Evolutionary conservation across 2,329 filamentous ascomycete genomes (phyloP), one percentile per base, ranked within the genome.

Genomic region (Fusarium sp.): DNA sequence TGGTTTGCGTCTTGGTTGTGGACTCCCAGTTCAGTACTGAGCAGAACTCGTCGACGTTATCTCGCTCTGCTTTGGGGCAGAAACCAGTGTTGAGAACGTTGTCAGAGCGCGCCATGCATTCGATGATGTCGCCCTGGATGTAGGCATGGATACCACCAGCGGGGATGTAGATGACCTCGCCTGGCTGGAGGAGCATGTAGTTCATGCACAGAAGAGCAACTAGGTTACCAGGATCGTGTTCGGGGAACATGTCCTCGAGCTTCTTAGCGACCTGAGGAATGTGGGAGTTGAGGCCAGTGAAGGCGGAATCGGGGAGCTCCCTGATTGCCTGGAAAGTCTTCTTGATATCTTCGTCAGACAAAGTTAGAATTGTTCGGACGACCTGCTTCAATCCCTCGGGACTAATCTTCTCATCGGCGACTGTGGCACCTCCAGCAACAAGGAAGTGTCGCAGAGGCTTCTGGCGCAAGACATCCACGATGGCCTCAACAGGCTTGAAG

Each of bases 81-180:
- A 94, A 93, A 0, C 91, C 91, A 1, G 87, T 88, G 77, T 92
- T 92, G 51, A 94, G 82, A 3, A 94, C 91, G 61, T 93, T 93
- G 81, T 93, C 90, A 21, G 85, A 89, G 10, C 90, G 85, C 3
- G 91, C 91, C 91, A 93, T 93, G 79, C 91, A 93, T 78, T 93
- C 91, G 71, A 93, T 88, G 53, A 93, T 92, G 75, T 93, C 88
- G 5, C 91, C 91, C 6, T 85, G 85, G 0, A 93, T 81, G 74
- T 93, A 93, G 0, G 91, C 91, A 74, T 93, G 90, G 56, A 93
- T 91, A 7, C 90, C 90, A 69, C 93, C 90, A 1, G 90, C 90
- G 0, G 90, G 91, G 18, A 93, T 90, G 76, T 87, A 92, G 53
- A 93, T 84, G 11, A 88, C 86, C 53, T 93, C 87, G 18, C 91